Conservation (phyloP, 257 asterid genomes). For the Catharanthus roseus region DNA sequence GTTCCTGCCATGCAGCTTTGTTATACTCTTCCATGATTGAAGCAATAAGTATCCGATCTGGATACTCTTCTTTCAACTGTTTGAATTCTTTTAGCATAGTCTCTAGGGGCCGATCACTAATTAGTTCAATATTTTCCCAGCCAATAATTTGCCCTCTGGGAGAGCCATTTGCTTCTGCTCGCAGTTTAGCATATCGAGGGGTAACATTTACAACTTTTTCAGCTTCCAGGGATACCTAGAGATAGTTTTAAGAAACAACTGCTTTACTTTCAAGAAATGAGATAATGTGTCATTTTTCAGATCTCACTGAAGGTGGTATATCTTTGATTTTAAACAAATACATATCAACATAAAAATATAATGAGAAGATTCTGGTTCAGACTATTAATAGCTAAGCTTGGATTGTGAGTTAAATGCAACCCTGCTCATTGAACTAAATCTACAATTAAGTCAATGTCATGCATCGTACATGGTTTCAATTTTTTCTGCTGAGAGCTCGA, state of each 20-base stretch:
- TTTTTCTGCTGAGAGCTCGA: neutral
- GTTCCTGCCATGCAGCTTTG: conserved; percentile 93
- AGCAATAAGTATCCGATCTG: conserved; percentile 91
- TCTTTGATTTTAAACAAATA: neutral
- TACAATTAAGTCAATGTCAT: neutral
- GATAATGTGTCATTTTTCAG: neutral
- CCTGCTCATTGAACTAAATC: neutral
- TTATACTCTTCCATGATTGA: conserved; percentile 93
- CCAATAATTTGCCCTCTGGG: conserved; percentile 84
- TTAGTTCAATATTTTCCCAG: conserved; percentile 92
- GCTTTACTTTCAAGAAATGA: neutral
- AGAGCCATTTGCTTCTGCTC: conserved; percentile 77
- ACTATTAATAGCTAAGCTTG: neutral
- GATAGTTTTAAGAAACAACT: neutral
- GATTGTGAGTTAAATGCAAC: neutral
- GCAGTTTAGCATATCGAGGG: conserved; percentile 84
- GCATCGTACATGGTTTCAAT: neutral
- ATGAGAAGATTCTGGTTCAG: neutral
- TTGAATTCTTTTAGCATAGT: conserved; percentile 83
- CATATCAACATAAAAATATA: neutral
- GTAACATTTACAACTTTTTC: conserved; percentile 87
- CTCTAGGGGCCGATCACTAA: conserved; percentile 89
- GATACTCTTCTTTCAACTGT: conserved; percentile 79
- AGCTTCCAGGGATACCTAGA: conserved; percentile 87
- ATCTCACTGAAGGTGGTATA: neutral